Percentiles rank a stretch among this genome's conserved stretches.
These are phyloP conservation scores for Clonostachys chloroleuca DNA, from an alignment of 2,329 filamentous ascomycete species.

Conservation along the genomic window DNA sequence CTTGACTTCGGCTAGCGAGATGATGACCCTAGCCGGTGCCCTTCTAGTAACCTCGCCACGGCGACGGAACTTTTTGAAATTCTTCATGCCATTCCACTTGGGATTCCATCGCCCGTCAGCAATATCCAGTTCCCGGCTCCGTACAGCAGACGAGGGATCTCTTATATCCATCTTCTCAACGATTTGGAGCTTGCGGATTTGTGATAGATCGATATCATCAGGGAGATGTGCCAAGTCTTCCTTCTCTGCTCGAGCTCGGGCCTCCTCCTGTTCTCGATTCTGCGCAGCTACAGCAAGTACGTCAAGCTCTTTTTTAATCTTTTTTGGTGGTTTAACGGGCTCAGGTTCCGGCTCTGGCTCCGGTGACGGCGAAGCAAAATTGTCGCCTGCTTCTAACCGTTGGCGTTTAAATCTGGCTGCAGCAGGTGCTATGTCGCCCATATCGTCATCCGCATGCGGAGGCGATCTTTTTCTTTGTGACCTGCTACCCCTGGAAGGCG, in stretches of 20 bases:
- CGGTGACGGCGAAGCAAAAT: slow-evolving; percentile 25
- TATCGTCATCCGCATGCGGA: slow-evolving; percentile 46
- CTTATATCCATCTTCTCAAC: slow-evolving; percentile 70
- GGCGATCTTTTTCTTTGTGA: slow-evolving; percentile 41
- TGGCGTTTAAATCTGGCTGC: slow-evolving; percentile 77
- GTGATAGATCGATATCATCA: slow-evolving; percentile 66
- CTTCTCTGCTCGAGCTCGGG: slow-evolving; percentile 48
- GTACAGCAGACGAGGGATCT: slow-evolving; percentile 1
- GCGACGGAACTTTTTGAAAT: slow-evolving; percentile 84
- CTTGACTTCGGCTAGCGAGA: slow-evolving; percentile 67
- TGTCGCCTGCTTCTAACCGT: slow-evolving; percentile 55
- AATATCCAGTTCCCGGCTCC: slow-evolving; percentile 41
- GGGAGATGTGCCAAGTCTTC: slow-evolving; percentile 45
- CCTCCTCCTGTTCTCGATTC: slow-evolving; percentile 61
- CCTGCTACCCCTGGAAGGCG: slow-evolving; percentile 6
- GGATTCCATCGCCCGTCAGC: slow-evolving; percentile 70
- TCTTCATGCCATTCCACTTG: slow-evolving; percentile 88
- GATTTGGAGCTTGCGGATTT: slow-evolving; percentile 69
- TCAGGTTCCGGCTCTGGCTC: slow-evolving; percentile 13
- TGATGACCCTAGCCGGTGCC: slow-evolving; percentile 50
- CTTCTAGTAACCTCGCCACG: slow-evolving; percentile 44
- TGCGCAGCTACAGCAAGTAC: slow-evolving; percentile 63
- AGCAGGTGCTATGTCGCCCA: slow-evolving; percentile 72
- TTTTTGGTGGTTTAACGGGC: slow-evolving; percentile 6
- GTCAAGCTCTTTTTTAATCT: slow-evolving; percentile 54